Conservation (phyloP, 768 basidiomycete genomes). For the Boletus reticuloceps region DNA sequence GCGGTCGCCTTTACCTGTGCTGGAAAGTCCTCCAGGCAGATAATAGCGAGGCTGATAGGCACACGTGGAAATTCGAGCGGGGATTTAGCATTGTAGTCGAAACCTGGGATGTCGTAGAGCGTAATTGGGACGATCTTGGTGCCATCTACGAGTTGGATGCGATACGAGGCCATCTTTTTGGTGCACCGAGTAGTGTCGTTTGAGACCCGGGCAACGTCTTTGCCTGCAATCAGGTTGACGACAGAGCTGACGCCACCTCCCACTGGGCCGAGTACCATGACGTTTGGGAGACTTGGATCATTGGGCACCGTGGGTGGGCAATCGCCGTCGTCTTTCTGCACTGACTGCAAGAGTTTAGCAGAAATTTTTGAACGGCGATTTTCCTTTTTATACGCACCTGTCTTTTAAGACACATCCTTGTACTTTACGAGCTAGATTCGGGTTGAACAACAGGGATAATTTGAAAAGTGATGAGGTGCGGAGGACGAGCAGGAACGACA, state of each 20-base stretch:
- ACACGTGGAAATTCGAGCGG: slow-evolving; percentile 19
- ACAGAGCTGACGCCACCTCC: slow-evolving; percentile 29
- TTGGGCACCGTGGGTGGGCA: not conserved
- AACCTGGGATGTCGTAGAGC: slow-evolving; percentile 25
- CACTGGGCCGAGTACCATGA: slow-evolving; percentile 25
- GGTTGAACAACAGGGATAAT: not conserved
- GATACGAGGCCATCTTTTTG: slow-evolving; percentile 11
- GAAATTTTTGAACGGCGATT: not conserved
- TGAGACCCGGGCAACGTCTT: slow-evolving; percentile 18
- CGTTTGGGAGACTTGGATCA: slow-evolving; percentile 13
- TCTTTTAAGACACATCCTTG: slow-evolving; percentile 15
- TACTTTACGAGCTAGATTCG: not conserved
- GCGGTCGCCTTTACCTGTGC: slow-evolving; percentile 19
- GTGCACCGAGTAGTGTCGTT: slow-evolving; percentile 19
- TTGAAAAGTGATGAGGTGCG: not conserved
- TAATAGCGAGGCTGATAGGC: slow-evolving; percentile 20
- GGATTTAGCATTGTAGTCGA: slow-evolving; percentile 17
- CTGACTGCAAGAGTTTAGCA: slow-evolving; percentile 8
- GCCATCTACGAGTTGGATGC: slow-evolving; percentile 11
- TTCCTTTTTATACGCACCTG: slow-evolving; percentile 12
- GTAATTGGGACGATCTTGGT: slow-evolving; percentile 10
- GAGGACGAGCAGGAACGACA: no score
- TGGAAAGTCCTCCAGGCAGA: slow-evolving; percentile 21
- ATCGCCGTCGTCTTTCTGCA: not conserved
- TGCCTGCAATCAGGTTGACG: slow-evolving; percentile 30